Conservation (phyloP, 805 yeast genomes). For the Cyberlindnera xylosilytica region DNA sequence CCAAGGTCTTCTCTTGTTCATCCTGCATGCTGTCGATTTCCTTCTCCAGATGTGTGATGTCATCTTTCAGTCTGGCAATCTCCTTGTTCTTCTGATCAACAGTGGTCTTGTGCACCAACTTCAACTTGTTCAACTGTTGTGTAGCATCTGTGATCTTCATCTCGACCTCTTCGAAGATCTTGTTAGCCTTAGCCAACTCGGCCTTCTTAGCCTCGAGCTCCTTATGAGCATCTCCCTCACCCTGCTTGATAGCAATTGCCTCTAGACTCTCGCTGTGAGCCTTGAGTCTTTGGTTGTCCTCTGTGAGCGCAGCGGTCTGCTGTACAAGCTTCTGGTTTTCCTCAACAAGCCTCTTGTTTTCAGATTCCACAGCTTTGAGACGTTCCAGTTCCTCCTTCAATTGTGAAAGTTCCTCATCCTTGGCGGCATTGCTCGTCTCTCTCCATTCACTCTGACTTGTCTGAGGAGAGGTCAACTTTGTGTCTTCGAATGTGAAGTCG, state of each 20-base stretch:
- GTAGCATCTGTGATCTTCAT: constrained; percentile 8
- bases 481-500: constrained; percentile 9
- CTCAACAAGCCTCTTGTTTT: constrained; percentile 7
- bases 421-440: not conserved
- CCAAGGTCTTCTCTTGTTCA: not conserved
- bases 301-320: too few species aligned
- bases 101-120: constrained; percentile 13
- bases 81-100: constrained; percentile 15
- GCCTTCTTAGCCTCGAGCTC: not conserved
- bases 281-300: not conserved
- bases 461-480: constrained; percentile 15
- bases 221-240: not conserved
- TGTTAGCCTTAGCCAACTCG: constrained; percentile 2
- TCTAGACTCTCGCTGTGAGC: not conserved
- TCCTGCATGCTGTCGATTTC: constrained; percentile 4
- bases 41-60: constrained; percentile 6
- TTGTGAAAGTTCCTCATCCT: not conserved
- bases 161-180: constrained; percentile 11
- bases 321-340: too few species aligned
- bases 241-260: not conserved
- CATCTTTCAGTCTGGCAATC: constrained; percentile 12
- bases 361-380: constrained; percentile 8
- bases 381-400: constrained; percentile 12
- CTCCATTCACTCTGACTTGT: constrained; percentile 16
- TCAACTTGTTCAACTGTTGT: constrained; percentile 13